phyloP scores from a whole-genome alignment of 208 protist species.

The Trypanosomatidae sp. region DNA sequence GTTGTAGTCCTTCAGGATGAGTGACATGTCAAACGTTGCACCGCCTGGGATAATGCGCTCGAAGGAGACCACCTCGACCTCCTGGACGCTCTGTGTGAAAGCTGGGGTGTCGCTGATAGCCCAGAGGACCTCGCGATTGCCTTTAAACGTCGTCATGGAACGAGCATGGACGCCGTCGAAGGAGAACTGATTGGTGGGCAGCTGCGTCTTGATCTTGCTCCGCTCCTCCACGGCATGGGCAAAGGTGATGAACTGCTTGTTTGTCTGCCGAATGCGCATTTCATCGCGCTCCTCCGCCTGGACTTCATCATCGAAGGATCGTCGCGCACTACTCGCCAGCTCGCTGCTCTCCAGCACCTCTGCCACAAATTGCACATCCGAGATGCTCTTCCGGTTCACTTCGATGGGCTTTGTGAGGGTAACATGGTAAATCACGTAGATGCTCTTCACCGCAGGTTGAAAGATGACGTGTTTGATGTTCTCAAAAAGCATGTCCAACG shows the following conservation, averaged over 20 bases:
- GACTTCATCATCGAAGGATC: constrained; percentile 78
- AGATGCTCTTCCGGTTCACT: constrained; percentile 95
- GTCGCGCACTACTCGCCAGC: constrained; percentile 45
- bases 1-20: constrained; percentile 98
- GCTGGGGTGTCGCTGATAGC: constrained; percentile 88
- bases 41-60: constrained; percentile 89
- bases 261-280: constrained; percentile 68
- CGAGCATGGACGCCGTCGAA: constrained; percentile 85
- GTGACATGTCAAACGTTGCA: constrained; percentile 97
- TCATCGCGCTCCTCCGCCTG: constrained; percentile 75
- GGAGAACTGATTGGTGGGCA: constrained; percentile 78
- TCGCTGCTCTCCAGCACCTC: constrained; percentile 95
- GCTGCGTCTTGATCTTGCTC: constrained; percentile 74
- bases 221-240: constrained; percentile 64
- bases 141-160: constrained; percentile 74
- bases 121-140: constrained; percentile 81
- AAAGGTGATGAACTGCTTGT: constrained; percentile 87
- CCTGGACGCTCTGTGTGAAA: constrained; percentile 93
- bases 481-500: constrained; percentile 94
- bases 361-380: constrained; percentile 97
- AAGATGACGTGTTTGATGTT: constrained; percentile 98
- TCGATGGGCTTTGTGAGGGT: constrained; percentile 97
- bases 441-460: constrained; percentile 92
- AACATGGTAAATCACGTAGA: constrained; percentile 96
- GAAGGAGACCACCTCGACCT: constrained; percentile 95